Evolutionary conservation across 2,329 filamentous ascomycete genomes (phyloP), one percentile per base, ranked within the genome.

Genomic region (Paraconiothyrium brasiliense): DNA sequence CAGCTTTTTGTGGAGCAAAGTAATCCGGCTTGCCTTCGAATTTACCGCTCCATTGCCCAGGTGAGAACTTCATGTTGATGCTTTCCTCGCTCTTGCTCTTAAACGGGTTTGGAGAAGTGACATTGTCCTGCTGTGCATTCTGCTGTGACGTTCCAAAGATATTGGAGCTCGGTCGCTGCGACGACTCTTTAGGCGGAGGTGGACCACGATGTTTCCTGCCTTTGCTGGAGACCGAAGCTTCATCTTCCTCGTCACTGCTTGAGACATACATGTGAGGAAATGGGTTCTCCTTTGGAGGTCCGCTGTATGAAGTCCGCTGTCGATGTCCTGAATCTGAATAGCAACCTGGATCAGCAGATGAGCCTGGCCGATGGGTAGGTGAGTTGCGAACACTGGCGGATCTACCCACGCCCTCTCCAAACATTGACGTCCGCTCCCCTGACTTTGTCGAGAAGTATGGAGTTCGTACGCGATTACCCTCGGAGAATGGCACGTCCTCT

Each of bases 341-440:
- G 3, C 67, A 70, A 2, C 71, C 73, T 13, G 62, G 50, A 39
- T 76, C 72, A 3, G 65, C 62, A 10, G 71, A 70, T 3, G 71
- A 62, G 27, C 59, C 67, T 1, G 68, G 66, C 37, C 73, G 64
- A 16, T 74, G 65, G 13, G 67, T 76, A 8, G 83, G 81, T 2
- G 84, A 81, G 66, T 84, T 82, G 41, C 85, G 82, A 58, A 83
- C 82, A 67, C 84, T 88, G 13, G 83, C 77, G 57, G 86, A 86
- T 48, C 85, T 82, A 48, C 81, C 80, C 9, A 88, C 67, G 16
- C 82, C 81, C 37, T 84, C 79, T 61, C 79, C 83, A 43, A 82
- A 82, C 67, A 88, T 81, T 58, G 85, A 84, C 0, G 84, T 88
- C 66, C 82, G 85, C 71, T 89, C 87, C 35, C 87, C 86, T 57